phyloP scores from a whole-genome alignment of 345 rosid species.

The Arabis hirsuta region DNA sequence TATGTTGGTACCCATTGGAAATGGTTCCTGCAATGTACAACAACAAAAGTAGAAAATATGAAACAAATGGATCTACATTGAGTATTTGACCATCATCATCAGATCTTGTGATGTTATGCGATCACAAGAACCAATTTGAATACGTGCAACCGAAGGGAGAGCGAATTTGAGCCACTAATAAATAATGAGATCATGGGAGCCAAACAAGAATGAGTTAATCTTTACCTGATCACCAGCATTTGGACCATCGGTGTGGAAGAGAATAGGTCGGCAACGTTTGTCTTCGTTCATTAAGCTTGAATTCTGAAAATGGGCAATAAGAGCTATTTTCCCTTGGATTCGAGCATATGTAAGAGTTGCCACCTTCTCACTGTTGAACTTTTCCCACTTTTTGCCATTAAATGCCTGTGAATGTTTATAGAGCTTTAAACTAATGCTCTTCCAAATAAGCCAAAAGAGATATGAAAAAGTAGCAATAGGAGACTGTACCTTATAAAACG shows the following conservation, averaged over 20 bases:
- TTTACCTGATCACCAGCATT: constrained; percentile 87
- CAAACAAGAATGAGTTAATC: constrained; percentile 14
- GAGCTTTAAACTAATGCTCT: constrained; percentile 21
- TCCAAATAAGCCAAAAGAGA: not conserved
- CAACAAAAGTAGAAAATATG: not conserved
- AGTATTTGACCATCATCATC: too few relatives aligned
- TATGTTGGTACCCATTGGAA: constrained; percentile 77
- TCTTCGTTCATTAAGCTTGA: constrained; percentile 95
- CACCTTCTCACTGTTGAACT: constrained; percentile 89
- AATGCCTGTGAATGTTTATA: constrained; percentile 62
- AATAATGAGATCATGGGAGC: not conserved
- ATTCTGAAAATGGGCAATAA: constrained; percentile 90
- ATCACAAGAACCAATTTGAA: constrained; percentile 9
- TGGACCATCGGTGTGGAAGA: constrained; percentile 86
- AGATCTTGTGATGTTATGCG: not conserved
- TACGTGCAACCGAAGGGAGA: not conserved
- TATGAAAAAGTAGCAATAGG: constrained; percentile 5
- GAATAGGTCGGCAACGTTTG: constrained; percentile 90
- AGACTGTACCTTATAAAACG: constrained; percentile 65
- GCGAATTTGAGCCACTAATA: not conserved
- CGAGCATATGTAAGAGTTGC: constrained; percentile 89
- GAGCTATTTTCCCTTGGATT: constrained; percentile 87
- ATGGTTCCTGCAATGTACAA: constrained; percentile 64
- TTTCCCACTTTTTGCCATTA: constrained; percentile 91
- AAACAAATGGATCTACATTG: not conserved